Evolutionary conservation across 139 green algal genomes (phyloP).

Genomic region (Auxenochlorella pyrenoidosa): DNA sequence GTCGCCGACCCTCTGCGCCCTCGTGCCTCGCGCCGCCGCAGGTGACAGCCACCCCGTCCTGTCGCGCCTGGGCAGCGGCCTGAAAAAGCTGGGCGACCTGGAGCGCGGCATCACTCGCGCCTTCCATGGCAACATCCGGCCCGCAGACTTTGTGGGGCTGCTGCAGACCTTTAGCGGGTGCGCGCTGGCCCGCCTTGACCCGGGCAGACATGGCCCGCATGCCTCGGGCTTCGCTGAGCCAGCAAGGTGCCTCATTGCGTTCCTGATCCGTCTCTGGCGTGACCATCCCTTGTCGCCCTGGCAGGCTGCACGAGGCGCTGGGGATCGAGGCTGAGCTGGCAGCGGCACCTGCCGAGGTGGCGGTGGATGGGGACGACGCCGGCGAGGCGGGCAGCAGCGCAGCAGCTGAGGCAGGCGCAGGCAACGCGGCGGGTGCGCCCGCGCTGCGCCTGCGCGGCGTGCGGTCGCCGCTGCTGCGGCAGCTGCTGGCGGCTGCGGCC

Average conservation of each 20-base stretch:
- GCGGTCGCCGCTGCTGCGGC: conserved; percentile 53
- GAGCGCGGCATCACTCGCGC: conserved; percentile 79
- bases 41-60: conserved; percentile 21
- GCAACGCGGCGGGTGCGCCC: neutral
- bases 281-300: too few species aligned
- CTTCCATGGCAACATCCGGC: conserved; percentile 79
- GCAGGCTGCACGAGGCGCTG: conserved; percentile 17
- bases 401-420: neutral
- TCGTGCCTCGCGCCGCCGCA: neutral
- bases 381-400: neutral
- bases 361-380: neutral
- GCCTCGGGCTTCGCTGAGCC: too few species aligned
- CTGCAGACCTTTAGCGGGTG: conserved; percentile 47
- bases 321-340: conserved; percentile 8
- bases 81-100: conserved; percentile 73
- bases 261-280: too few species aligned
- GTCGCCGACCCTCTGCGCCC: neutral
- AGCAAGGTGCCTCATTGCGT: too few species aligned
- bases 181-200: too few species aligned
- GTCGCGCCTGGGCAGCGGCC: neutral
- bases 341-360: neutral
- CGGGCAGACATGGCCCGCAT: too few species aligned
- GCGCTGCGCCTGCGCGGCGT: conserved; percentile 11
- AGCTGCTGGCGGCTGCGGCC: conserved; percentile 48
- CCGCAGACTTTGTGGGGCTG: conserved; percentile 74